phyloP scores from a whole-genome alignment of 176 grass and related monocot species.

The Triticum turgidum region DNA sequence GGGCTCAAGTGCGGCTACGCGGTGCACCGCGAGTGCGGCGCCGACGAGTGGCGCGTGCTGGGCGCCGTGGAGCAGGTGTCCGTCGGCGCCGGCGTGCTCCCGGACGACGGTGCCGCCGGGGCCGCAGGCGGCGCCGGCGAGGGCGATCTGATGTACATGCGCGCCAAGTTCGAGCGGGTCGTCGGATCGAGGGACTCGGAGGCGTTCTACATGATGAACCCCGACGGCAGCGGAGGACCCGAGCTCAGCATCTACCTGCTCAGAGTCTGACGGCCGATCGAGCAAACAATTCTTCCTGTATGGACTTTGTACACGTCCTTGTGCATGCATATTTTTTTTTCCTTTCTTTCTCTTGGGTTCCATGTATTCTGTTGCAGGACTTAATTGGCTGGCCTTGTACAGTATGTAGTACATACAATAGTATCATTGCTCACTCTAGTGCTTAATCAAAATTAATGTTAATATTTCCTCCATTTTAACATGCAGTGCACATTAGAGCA shows the following conservation, averaged over 20 bases:
- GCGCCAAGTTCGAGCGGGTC: conserved; percentile 82
- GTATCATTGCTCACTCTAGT: neutral
- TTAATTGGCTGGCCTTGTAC: conserved; percentile 23
- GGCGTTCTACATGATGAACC: conserved; percentile 97
- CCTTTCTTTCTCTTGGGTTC: neutral
- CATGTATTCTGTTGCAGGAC: conserved; percentile 39
- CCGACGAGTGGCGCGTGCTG: conserved; percentile 70
- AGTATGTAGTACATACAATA: conserved; percentile 38
- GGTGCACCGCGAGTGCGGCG: conserved; percentile 67
- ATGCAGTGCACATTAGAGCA: no score
- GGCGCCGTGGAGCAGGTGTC: conserved; percentile 71
- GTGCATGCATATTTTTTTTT: neutral
- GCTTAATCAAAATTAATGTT: neutral
- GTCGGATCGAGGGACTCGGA: conserved; percentile 79
- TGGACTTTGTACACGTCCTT: conserved; percentile 4
- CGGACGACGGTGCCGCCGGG: conserved; percentile 26
- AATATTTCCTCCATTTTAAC: neutral
- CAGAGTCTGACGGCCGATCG: conserved; percentile 36
- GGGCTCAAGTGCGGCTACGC: conserved; percentile 88
- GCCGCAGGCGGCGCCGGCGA: conserved; percentile 16
- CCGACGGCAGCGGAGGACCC: conserved; percentile 63
- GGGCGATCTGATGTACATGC: conserved; percentile 94
- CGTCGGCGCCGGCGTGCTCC: conserved; percentile 79
- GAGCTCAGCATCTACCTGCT: conserved; percentile 94
- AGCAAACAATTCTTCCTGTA: neutral